Evolutionary conservation across 495 filamentous ascomycete genomes (phyloP).

Genomic region (Talaromyces borbonicus): DNA sequence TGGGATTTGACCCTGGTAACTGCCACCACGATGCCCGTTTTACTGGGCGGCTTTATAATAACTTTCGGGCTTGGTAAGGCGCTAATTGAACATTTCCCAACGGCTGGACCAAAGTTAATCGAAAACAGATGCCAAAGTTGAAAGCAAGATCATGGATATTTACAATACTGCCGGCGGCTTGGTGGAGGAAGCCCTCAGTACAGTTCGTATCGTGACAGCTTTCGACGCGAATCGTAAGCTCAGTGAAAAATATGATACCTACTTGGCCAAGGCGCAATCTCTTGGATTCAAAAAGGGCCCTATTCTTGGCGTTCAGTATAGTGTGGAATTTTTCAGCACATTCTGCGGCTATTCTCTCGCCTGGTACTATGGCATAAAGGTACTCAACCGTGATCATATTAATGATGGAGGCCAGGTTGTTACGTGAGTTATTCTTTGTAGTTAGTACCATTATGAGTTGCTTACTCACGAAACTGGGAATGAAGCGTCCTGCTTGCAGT

Average conservation of each 20-base stretch:
- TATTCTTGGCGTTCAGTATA: conserved; percentile 8
- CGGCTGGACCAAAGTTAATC: too few species aligned
- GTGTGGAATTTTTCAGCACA: conserved; percentile 3
- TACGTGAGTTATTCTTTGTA: conserved; percentile 25
- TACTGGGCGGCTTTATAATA: conserved; percentile 16
- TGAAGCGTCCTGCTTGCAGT: conserved; percentile 16
- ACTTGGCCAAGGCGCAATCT: conserved; percentile 7
- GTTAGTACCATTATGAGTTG: conserved; percentile 13
- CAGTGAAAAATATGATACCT: conserved; percentile 10
- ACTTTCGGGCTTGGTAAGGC: too few species aligned
- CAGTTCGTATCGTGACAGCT: conserved; percentile 12
- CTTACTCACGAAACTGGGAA: conserved; percentile 31
- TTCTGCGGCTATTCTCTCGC: conserved; percentile 11
- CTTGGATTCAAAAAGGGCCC: conserved; percentile 7
- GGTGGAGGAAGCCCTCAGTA: conserved; percentile 13
- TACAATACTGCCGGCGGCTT: conserved; percentile 38
- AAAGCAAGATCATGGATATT: background rate
- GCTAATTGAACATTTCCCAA: too few species aligned
- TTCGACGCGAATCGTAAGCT: conserved; percentile 10
- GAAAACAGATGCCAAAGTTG: conserved; percentile 3
- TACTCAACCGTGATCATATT: conserved; percentile 8
- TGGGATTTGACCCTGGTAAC: conserved; percentile 32
- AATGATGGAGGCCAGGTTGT: conserved; percentile 24
- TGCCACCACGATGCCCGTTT: conserved; percentile 8
- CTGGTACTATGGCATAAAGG: conserved; percentile 13